Evolutionary conservation across 1,284 basidiomycete genomes (phyloP).

Genomic region (Puccinia novopanici): DNA sequence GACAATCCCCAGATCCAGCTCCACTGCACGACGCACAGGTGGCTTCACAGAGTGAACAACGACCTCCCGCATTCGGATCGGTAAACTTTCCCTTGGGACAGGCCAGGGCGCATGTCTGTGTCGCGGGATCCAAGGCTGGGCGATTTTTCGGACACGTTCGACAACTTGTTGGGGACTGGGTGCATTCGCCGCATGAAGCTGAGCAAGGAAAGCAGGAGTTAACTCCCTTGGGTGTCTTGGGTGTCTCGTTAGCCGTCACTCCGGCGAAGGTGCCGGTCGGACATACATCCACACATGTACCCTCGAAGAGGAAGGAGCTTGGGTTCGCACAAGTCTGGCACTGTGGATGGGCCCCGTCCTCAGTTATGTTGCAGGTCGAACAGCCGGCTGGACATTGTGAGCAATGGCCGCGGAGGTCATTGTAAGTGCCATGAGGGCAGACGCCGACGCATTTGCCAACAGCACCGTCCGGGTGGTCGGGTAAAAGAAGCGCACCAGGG

Average conservation of each 20-base stretch:
- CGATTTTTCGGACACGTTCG: slow-evolving; percentile 21
- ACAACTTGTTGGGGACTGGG: slow-evolving; percentile 21
- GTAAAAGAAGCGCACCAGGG: slow-evolving; percentile 28
- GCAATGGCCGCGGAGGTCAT: slow-evolving; percentile 25
- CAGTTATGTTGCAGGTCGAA: slow-evolving; percentile 14
- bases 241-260: slow-evolving; percentile 18
- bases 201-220: slow-evolving; percentile 27
- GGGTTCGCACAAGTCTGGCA: slow-evolving; percentile 19
- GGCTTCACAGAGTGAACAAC: slow-evolving; percentile 16
- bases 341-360: slow-evolving; percentile 4
- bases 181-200: slow-evolving; percentile 27
- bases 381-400: slow-evolving; percentile 21
- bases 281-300: slow-evolving; percentile 25
- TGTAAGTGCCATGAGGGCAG: slow-evolving; percentile 33
- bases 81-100: slow-evolving; percentile 25
- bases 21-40: slow-evolving; percentile 31
- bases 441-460: slow-evolving; percentile 16
- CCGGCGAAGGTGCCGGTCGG: slow-evolving; percentile 25
- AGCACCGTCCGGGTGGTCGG: slow-evolving; percentile 1
- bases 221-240: slow-evolving; percentile 14
- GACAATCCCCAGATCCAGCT: slow-evolving; percentile 22
- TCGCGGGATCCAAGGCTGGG: slow-evolving; percentile 30
- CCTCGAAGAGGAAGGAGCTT: neutral
- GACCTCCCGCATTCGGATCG: slow-evolving; percentile 24
- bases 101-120: slow-evolving; percentile 34